Conservation (phyloP, 1,284 basidiomycete species). For the Cystobasidium slooffiae region DNA sequence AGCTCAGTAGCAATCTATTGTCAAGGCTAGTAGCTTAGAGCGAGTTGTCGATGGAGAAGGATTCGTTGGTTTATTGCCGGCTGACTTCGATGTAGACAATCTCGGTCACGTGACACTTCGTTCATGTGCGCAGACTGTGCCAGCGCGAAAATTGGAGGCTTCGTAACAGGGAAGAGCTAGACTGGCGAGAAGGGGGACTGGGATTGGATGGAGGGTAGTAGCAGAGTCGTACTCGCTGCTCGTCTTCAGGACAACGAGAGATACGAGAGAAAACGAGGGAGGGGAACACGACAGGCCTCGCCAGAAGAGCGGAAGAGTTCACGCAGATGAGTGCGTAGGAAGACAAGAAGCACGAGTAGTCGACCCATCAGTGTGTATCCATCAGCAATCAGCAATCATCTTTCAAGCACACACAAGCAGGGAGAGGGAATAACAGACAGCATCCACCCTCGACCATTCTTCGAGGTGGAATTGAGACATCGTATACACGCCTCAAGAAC, state of each 20-base stretch:
- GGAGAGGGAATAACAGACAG: too few relatives aligned
- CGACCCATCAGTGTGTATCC: not conserved
- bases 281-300: not conserved
- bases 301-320: not conserved
- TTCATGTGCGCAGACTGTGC: not conserved
- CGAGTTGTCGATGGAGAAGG: too few relatives aligned
- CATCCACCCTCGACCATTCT: too few relatives aligned
- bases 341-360: not conserved
- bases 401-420: too few relatives aligned
- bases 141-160: not conserved
- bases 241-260: not conserved
- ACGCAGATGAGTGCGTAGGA: not conserved
- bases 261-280: not conserved
- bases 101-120: not conserved
- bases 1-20: too few relatives aligned
- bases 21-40: too few relatives aligned
- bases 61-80: too few relatives aligned
- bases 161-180: not conserved
- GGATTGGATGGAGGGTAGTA: not conserved
- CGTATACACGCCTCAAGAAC: not conserved
- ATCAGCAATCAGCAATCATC: not conserved
- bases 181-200: not conserved
- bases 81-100: too few relatives aligned
- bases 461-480: too few relatives aligned
- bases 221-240: not conserved